Evolutionary conservation across 2,329 filamentous ascomycete genomes (phyloP), one percentile per base, ranked within the genome.

Genomic region (Pseudocercospora macadamiae): DNA sequence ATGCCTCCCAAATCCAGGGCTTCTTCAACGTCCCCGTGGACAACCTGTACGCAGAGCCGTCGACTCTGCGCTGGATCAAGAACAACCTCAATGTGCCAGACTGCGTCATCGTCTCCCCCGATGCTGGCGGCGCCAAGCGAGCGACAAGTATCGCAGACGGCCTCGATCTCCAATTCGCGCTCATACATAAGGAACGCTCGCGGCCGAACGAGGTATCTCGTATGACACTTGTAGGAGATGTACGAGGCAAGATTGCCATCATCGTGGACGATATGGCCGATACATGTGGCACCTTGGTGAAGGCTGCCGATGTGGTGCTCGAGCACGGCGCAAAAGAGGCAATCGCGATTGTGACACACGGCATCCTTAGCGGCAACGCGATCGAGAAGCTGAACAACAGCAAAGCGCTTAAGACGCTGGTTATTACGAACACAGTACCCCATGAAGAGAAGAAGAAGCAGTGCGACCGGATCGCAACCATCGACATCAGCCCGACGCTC

Each of bases 221-320:
- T 69, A 96, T 96, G 91, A 90, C 92, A 0, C 88, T 99, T n/a
- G 93, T 97, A 51, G 95, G 95, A 66, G 92, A 96, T 66, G 95
- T 97, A 47, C 84, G 87, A 66, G 90, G 90, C 78, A 95, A 95
- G 79, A 88, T 93, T 26, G 93, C 93, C 60, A 97, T 99, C 71
- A 87, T 99, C 49, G 93, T 99, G 48, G 93, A 97, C 74, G 93
- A 97, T 74, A 97, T 97, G 91, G 93, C 93, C 28, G 93, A 97
- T 73, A 97, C 93, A 3, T 97, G 93, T 75, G 92, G 92, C 66
- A 96, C 91, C 1, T 80, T 90, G 10, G 86, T 83, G 74, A 97
- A 97, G 79, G 95, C 93, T 2, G 95, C 93, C 14, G 88, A 91
- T 57, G 93, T 93, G 0, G 85, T 97, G 53, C 90, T 93, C 75